Base-by-base conservation (phyloP, 768 basidiomycete genomes). In the Lactifluus subvellereus region DNA sequence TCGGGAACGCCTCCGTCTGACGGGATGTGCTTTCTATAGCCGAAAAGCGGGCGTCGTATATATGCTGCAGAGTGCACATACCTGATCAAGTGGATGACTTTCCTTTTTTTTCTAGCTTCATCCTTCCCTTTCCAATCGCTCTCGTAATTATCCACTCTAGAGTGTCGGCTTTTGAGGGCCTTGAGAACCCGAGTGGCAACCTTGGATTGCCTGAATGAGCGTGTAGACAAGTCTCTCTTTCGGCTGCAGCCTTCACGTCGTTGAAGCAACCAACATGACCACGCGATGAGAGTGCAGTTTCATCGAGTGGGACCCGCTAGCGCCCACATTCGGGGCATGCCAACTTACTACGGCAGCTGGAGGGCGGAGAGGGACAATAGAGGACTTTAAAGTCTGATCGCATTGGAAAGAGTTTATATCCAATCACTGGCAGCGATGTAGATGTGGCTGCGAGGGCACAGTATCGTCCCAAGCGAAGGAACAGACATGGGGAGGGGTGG, bases 231-330 rank as follows among this genome's bases (percentile, higher is more conserved):
- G 88, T 86, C 71, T 94, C 90, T 54, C 79, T 81, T 65, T 86
- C 85, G 2, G 94, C 93, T 48, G 83, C 84, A 16, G 77, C 74
- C 64, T 77, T 80, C 66, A 97, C 89, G 70, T 92, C 94, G 2
- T 78, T 74, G 68, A 83, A 72, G 69, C 92, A 94, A 2, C 94
- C 93, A 70, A 84, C 86, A 72, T 98, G 94, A 7, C 94, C 94
- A 67, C 94, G 97, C 22, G 91, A 93, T 4, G 94, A 95, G 4
- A 97, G 87, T 22, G 91, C 88, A 59, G 91, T 78, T 57, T 94
- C 88, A 9, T 79, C 76, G 66, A 87, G 78, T 2, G 83, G 83
- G 40, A 90, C 73, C 60, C 76, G 76, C 53, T 81, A 74, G 50
- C 79, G 78, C 33, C 76, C 76, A 68, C 91, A 94, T 43, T 72